These are phyloP conservation scores for Colletotrichum godetiae DNA, from an alignment of 2,329 filamentous ascomycete genomes.

Conservation along the genomic window DNA sequence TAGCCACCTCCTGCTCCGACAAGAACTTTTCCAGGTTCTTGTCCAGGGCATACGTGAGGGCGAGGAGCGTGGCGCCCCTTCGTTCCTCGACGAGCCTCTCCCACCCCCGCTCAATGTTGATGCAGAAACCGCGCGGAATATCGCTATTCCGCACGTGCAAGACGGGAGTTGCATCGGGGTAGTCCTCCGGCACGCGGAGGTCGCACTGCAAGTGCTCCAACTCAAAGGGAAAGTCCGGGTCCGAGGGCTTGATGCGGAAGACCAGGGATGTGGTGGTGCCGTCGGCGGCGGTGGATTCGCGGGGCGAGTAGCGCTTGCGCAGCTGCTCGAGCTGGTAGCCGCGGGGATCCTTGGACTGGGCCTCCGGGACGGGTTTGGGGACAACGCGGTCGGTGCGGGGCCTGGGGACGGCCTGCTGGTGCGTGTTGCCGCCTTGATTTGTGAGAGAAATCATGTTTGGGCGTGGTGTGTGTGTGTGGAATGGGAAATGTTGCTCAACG, in stretches of 20 bases:
- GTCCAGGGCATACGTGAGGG: conserved; percentile 77
- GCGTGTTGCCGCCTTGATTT: conserved; percentile 44
- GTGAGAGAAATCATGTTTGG: conserved; percentile 53
- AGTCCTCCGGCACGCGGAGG: conserved; percentile 72
- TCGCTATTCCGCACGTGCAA: conserved; percentile 75
- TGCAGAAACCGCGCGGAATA: conserved; percentile 77
- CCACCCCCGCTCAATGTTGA: conserved; percentile 83
- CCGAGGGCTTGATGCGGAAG: conserved; percentile 78
- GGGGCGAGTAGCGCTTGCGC: conserved; percentile 70
- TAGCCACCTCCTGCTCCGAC: conserved; percentile 77
- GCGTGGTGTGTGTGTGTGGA: background rate
- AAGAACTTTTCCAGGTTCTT: conserved; percentile 77
- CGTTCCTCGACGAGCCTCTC: conserved; percentile 69
- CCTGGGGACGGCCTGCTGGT: conserved; percentile 59
- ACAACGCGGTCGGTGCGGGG: conserved; percentile 63
- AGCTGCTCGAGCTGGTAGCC: conserved; percentile 82
- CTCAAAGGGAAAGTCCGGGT: conserved; percentile 87
- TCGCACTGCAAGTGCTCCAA: conserved; percentile 75
- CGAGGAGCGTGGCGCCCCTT: conserved; percentile 69
- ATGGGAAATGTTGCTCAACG: conserved; percentile 23
- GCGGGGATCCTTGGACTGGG: conserved; percentile 75
- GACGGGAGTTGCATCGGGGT: conserved; percentile 68
- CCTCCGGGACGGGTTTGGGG: conserved; percentile 72
- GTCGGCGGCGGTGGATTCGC: conserved; percentile 54
- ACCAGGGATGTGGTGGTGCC: conserved; percentile 64